Base-by-base conservation (phyloP, 1,284 basidiomycete species). In the Termitomyces sp. region DNA sequence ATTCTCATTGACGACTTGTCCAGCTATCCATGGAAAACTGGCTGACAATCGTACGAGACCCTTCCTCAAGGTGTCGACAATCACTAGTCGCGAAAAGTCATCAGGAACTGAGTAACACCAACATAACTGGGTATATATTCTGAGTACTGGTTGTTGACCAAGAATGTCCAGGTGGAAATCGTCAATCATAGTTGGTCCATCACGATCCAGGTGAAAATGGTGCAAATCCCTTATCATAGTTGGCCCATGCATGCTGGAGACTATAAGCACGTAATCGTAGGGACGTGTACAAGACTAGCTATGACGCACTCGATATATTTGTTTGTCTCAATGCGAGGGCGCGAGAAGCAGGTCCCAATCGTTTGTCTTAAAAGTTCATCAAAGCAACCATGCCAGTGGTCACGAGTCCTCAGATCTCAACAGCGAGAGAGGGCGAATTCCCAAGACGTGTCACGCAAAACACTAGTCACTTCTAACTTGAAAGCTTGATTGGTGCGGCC, bases 1-100 rank as follows among this genome's bases (percentile, higher is more conserved):
- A 26, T 47, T 50, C 51, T 63, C 61, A 34, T 61, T 61, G 40
- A 66, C 60, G 26, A 67, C 55, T 47, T 66, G 61, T 33, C 64
- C 65, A 44, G 64, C 61, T 45, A 65, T 44, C 66, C 67, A 68
- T 12, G 67, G 67, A 52, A 67, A 65, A 30, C 57, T 56, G 10
- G 42, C 43, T 19, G 64, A 52, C 26, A 68, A 53, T 15, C 55
- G 53, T 47, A 65, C 55, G 28, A 66, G 64, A 15, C 65, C 65
- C 19, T 54, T 50, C 13, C 41, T 60, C 41, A 66, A 57, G 6
- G 57, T 61, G 33, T 50, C 50, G 51, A 61, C 48, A 28, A 65
- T 61, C 3, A 26, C 8, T 17, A 53, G 19, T 34, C 58, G 54
- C 2, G 52, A 54, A 9, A 57, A 51, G 10, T 53, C 21, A 42